phyloP scores from a whole-genome alignment of 352 stramenopile species.

The Phytophthora capsici region DNA sequence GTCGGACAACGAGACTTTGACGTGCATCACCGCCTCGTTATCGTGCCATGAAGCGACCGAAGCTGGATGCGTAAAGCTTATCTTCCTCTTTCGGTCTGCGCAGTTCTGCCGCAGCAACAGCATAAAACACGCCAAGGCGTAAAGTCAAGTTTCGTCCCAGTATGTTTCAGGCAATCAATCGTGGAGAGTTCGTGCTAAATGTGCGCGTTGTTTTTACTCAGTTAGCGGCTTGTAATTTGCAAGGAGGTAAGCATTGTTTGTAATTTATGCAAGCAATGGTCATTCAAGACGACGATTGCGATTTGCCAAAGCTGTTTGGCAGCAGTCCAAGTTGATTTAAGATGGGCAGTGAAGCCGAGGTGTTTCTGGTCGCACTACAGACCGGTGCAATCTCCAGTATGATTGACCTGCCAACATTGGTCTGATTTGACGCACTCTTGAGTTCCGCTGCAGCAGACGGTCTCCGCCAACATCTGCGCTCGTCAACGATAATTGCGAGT shows the following conservation, averaged over 20 bases:
- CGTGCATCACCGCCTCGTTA: constrained; percentile 1
- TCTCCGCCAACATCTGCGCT: constrained; percentile 19
- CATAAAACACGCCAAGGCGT: constrained; percentile 19
- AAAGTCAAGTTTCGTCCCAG: constrained; percentile 14
- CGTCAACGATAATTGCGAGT: constrained; percentile 6
- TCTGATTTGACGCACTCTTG: constrained; percentile 1
- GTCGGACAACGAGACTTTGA: background rate
- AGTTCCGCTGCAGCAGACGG: constrained; percentile 16
- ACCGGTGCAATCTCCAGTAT: no score
- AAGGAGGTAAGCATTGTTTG: no score
- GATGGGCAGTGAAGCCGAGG: no score
- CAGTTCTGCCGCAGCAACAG: background rate
- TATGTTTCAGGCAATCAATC: constrained; percentile 15
- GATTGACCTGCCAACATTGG: constrained; percentile 1
- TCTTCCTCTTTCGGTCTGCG: background rate
- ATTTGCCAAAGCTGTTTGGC: no score
- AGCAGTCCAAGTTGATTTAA: no score
- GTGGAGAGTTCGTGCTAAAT: background rate
- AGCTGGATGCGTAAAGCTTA: background rate
- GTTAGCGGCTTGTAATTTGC: no score
- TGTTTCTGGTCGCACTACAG: constrained; percentile 12
- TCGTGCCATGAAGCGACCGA: no score
- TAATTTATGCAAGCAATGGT: no score
- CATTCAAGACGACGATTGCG: no score
- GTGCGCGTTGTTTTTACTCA: no score